These are phyloP conservation scores for Rhizophagus sp. DNA, from an alignment of 192 early-diverging fungal genomes.

Conservation along the genomic window DNA sequence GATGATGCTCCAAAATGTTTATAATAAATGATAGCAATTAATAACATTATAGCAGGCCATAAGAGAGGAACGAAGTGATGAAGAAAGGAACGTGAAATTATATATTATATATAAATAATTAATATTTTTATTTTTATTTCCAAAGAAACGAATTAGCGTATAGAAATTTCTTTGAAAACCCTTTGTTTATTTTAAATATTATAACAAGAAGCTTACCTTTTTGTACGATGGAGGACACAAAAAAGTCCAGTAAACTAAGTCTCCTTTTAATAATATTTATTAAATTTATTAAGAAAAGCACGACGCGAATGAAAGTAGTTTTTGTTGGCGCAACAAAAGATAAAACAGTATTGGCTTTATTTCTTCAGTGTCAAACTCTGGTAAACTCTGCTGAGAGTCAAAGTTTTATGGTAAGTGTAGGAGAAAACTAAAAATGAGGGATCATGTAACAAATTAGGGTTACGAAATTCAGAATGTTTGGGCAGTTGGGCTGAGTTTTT, in stretches of 20 bases:
- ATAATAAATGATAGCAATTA: neutral
- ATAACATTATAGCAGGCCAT: neutral
- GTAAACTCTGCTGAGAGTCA: neutral
- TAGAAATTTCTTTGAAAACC: neutral
- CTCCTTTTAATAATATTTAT: neutral
- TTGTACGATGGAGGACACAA: neutral
- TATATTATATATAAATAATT: neutral
- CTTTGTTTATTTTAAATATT: neutral
- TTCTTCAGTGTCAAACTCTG: neutral
- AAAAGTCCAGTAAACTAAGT: neutral
- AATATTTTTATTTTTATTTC: neutral
- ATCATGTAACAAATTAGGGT: neutral
- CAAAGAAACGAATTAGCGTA: neutral
- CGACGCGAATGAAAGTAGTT: neutral
- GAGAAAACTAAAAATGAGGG: neutral
- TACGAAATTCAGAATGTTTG: neutral
- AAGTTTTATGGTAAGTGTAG: neutral
- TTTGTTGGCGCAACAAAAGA: neutral
- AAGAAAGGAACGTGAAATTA: neutral
- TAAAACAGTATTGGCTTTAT: neutral
- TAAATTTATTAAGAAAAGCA: neutral
- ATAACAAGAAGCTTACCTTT: neutral
- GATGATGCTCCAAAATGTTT: neutral
- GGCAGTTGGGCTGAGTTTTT: neutral
- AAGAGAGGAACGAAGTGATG: neutral